Percentiles rank a stretch among this genome's conserved stretches.
These are phyloP conservation scores for Thraustochytrium sp. DNA, from an alignment of 352 stramenopile genomes.

Conservation along the genomic window DNA sequence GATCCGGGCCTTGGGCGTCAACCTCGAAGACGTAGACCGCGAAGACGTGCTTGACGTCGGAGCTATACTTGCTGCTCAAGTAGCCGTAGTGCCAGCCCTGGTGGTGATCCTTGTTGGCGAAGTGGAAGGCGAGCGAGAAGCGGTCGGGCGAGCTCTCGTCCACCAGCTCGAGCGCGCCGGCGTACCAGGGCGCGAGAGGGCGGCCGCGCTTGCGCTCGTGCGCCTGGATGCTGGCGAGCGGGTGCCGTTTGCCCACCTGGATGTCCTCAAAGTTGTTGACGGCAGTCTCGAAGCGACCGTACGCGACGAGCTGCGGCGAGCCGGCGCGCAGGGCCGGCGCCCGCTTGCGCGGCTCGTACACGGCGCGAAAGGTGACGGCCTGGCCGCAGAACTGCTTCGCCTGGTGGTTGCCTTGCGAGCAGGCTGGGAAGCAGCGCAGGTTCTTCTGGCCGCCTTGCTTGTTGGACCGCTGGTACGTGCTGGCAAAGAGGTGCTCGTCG, in stretches of 20 bases:
- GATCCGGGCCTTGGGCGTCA: background rate
- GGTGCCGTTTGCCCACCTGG: background rate
- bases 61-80: background rate
- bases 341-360: background rate
- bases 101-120: background rate
- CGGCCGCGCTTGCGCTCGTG: background rate
- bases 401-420: background rate
- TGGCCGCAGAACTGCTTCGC: slow-evolving; percentile 13
- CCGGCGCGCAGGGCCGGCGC: too few species aligned
- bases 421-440: slow-evolving; percentile 1
- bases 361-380: background rate
- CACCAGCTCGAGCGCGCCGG: background rate
- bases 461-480: slow-evolving; percentile 5
- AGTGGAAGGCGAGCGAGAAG: background rate
- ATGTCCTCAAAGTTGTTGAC: background rate
- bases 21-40: background rate
- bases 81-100: slow-evolving; percentile 8
- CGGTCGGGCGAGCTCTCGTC: background rate
- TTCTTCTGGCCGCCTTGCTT: background rate
- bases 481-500: background rate
- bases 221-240: background rate
- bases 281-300: background rate
- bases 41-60: background rate
- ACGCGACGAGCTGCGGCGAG: background rate
- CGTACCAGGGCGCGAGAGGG: background rate